Evolutionary conservation across 169 alveolate genomes (phyloP).

Genomic region (Plasmodium berghei): DNA sequence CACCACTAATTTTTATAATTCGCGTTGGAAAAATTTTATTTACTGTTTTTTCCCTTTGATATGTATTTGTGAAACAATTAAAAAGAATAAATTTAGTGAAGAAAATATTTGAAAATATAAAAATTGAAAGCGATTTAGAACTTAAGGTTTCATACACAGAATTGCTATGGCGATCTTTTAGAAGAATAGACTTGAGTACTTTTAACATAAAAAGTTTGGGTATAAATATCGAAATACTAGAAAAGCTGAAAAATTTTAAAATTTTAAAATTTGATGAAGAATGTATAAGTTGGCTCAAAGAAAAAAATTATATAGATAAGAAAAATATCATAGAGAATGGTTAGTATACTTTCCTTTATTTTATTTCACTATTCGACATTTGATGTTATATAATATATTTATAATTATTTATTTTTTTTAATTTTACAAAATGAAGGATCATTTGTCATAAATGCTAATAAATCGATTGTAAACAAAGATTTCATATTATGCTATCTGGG

Average conservation of each 20-base stretch:
- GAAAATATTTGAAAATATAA: slow-evolving; percentile 59
- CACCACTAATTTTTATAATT: background rate
- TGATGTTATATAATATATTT: background rate
- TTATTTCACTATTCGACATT: background rate
- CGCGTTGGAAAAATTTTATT: too few species aligned
- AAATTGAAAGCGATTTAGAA: slow-evolving; percentile 69
- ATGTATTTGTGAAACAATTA: background rate
- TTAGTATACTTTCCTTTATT: slow-evolving; percentile 9
- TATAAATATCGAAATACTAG: slow-evolving; percentile 16
- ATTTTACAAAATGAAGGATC: slow-evolving; percentile 15
- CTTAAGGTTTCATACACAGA: slow-evolving; percentile 67
- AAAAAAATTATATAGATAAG: slow-evolving; percentile 41
- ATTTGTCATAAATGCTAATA: slow-evolving; percentile 22
- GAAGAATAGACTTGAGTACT: slow-evolving; percentile 48
- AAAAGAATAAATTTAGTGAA: slow-evolving; percentile 32
- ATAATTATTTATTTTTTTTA: slow-evolving; percentile 7
- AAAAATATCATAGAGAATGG: slow-evolving; percentile 65
- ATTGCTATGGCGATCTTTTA: slow-evolving; percentile 73
- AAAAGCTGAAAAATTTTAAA: slow-evolving; percentile 52
- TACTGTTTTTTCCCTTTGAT: too few species aligned
- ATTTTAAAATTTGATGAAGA: slow-evolving; percentile 72
- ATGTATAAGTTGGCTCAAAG: slow-evolving; percentile 74
- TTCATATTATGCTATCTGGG: slow-evolving; percentile 60
- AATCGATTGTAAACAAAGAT: slow-evolving; percentile 24
- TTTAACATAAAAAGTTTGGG: slow-evolving; percentile 36